Conservation (phyloP, 139 green algal species). For the Yamagishiella unicocca region DNA sequence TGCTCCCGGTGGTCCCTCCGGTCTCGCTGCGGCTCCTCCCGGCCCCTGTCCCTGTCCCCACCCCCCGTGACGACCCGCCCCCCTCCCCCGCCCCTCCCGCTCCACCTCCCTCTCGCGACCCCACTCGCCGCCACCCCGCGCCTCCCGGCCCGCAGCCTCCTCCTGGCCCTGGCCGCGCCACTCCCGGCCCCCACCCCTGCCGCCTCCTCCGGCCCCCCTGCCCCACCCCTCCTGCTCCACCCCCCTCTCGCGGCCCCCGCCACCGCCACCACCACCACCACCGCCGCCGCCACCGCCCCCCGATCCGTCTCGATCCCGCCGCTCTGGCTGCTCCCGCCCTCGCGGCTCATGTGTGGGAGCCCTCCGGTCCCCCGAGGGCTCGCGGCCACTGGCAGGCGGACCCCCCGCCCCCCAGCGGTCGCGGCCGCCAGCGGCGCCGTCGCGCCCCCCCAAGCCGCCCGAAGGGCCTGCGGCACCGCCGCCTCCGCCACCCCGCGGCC, state of each 20-base stretch:
- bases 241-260: not conserved
- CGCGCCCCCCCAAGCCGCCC: not conserved
- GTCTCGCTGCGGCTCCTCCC: not conserved
- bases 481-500: not conserved
- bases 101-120: not conserved
- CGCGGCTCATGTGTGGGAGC: too few relatives aligned
- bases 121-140: not conserved
- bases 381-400: too few relatives aligned
- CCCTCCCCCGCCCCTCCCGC: not conserved
- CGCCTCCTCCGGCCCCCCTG: not conserved
- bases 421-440: too few relatives aligned
- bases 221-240: not conserved
- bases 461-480: not conserved
- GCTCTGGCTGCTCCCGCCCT: not conserved
- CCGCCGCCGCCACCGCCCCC: not conserved
- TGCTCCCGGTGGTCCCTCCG: not conserved
- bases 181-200: not conserved
- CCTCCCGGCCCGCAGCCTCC: not conserved
- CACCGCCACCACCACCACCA: not conserved
- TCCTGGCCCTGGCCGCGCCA: not conserved
- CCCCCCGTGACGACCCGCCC: not conserved
- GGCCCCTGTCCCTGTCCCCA: not conserved
- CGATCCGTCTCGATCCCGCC: not conserved
- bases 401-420: too few relatives aligned
- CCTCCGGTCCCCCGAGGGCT: too few relatives aligned